Percentiles rank a stretch among this genome's conserved stretches.
phyloP scores from a whole-genome alignment of 2,329 filamentous ascomycete genomes.

The Pseudocercospora musae region DNA sequence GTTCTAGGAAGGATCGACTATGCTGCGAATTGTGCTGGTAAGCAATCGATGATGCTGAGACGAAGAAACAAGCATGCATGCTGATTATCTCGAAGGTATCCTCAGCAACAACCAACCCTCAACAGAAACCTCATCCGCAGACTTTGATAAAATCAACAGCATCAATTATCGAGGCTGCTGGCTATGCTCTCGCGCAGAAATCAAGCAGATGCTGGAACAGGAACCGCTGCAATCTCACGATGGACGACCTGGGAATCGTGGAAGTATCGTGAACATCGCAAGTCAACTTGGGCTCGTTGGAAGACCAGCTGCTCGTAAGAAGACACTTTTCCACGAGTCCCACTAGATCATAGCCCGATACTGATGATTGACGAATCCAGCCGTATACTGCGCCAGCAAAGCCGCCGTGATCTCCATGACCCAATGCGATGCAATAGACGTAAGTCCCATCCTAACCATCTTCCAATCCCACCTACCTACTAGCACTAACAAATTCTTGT shows the following conservation, averaged over 20 bases:
- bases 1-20: conserved; percentile 47
- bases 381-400: conserved; percentile 48
- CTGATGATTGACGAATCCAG: conserved; percentile 26
- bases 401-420: conserved; percentile 48
- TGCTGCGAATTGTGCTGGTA: conserved; percentile 44
- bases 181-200: conserved; percentile 45
- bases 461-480: neutral
- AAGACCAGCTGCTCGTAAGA: conserved; percentile 42
- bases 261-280: conserved; percentile 48
- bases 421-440: conserved; percentile 49
- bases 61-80: neutral
- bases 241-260: conserved; percentile 41
- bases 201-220: conserved; percentile 45
- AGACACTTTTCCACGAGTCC: no score
- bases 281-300: conserved; percentile 45
- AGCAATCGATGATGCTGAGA: neutral
- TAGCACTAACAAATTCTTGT: neutral
- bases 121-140: conserved; percentile 34
- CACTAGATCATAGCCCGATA: no score
- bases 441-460: conserved; percentile 29
- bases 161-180: conserved; percentile 48
- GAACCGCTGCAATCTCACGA: conserved; percentile 45
- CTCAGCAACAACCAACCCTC: conserved; percentile 40
- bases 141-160: conserved; percentile 45
- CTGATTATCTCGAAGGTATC: conserved; percentile 32